These are phyloP conservation scores for Diplodia sapinea DNA, from an alignment of 2,329 filamentous ascomycete genomes.

Conservation along the genomic window DNA sequence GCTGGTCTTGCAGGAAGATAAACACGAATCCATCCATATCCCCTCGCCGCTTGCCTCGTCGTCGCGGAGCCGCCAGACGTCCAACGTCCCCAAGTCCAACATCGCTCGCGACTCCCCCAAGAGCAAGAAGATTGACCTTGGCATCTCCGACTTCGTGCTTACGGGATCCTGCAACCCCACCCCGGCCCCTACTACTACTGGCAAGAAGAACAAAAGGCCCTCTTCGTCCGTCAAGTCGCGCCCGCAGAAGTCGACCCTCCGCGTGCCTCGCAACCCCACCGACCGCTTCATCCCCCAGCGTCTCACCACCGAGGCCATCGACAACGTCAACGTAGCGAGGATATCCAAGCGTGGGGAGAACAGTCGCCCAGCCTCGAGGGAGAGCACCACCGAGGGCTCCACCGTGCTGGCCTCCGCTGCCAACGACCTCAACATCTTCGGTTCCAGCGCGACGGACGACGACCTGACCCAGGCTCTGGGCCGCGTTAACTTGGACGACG, in stretches of 20 bases:
- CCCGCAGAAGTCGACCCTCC: slow-evolving; percentile 30
- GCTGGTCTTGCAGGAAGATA: slow-evolving; percentile 31
- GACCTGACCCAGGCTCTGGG: slow-evolving; percentile 26
- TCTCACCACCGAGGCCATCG: slow-evolving; percentile 83
- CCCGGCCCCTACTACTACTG: slow-evolving; percentile 43
- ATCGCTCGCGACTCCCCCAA: slow-evolving; percentile 77
- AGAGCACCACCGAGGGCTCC: slow-evolving; percentile 71
- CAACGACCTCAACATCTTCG: slow-evolving; percentile 67
- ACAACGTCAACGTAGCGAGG: slow-evolving; percentile 71
- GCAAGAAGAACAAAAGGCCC: slow-evolving; percentile 57
- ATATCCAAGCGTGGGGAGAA: slow-evolving; percentile 19
- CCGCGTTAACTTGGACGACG: slow-evolving; percentile 67
- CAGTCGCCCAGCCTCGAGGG: slow-evolving; percentile 75
- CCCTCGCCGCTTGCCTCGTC: slow-evolving; percentile 28
- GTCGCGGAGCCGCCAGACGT: slow-evolving; percentile 27
- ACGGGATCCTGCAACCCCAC: slow-evolving; percentile 74
- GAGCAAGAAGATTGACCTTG: slow-evolving; percentile 87
- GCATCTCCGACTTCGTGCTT: slow-evolving; percentile 89
- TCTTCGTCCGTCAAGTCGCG: slow-evolving; percentile 45
- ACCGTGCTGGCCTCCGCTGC: slow-evolving; percentile 77
- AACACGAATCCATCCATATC: slow-evolving; percentile 30
- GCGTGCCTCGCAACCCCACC: slow-evolving; percentile 67
- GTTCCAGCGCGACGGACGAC: slow-evolving; percentile 71
- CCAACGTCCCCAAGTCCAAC: slow-evolving; percentile 90
- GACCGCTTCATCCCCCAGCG: slow-evolving; percentile 98